Evolutionary conservation across 805 yeast species (phyloP).

Genomic region (Alloascoidea hylecoeti): DNA sequence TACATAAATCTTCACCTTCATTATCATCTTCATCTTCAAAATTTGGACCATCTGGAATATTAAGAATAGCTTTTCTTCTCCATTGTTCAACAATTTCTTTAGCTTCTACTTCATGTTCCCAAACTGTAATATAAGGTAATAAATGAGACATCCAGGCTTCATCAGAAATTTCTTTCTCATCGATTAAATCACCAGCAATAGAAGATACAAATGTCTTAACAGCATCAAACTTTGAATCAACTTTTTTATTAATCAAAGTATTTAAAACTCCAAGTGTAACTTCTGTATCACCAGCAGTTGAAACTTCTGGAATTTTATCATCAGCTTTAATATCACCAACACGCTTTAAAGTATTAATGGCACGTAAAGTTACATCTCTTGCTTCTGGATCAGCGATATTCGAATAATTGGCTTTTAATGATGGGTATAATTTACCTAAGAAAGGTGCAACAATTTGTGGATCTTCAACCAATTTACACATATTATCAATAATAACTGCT

Average conservation of each 20-base stretch:
- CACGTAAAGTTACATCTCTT: conserved; percentile 95
- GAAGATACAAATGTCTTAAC: conserved; percentile 81
- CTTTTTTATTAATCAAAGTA: conserved; percentile 52
- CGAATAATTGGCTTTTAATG: conserved; percentile 84
- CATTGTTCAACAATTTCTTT: conserved; percentile 83
- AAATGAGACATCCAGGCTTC: conserved; percentile 80
- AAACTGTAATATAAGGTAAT: conserved; percentile 90
- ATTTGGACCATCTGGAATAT: conserved; percentile 92
- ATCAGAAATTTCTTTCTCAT: conserved; percentile 92
- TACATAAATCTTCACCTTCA: conserved; percentile 99
- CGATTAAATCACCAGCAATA: conserved; percentile 97
- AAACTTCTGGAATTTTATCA: conserved; percentile 89
- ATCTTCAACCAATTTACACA: conserved; percentile 99
- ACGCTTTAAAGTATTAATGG: conserved; percentile 93
- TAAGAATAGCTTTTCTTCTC: conserved; percentile 94
- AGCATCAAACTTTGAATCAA: conserved; percentile 62
- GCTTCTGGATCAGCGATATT: conserved; percentile 99
- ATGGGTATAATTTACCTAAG: conserved; percentile 90
- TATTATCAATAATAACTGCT: conserved; percentile 98
- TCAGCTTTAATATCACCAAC: conserved; percentile 93
- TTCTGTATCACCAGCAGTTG: conserved; percentile 93
- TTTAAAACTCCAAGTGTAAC: conserved; percentile 79
- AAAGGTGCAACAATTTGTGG: conserved; percentile 99
- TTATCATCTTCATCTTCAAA: conserved; percentile 89
- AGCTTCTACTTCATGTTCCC: conserved; percentile 88